Conservation (phyloP, 257 asterid genomes). For the Linderniella brevidens region DNA sequence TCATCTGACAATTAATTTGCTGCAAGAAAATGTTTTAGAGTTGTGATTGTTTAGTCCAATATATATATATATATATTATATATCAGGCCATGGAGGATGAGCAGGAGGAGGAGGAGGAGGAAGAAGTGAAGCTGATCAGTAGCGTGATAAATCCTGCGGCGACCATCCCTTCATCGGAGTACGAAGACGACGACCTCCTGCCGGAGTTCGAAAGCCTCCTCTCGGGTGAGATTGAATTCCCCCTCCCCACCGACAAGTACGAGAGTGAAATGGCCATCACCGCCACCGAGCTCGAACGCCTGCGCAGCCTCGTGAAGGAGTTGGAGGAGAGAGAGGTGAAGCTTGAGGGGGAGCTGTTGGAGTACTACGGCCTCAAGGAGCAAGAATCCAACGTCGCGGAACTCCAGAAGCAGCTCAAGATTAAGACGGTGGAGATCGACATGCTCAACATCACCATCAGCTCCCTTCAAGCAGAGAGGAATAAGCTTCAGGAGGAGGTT, state of each 20-base stretch:
- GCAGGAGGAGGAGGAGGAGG: slow-evolving; percentile 67
- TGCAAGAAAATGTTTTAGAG: neutral
- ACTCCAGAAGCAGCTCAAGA: slow-evolving; percentile 75
- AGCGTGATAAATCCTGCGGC: slow-evolving; percentile 45
- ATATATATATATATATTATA: slow-evolving; percentile 6
- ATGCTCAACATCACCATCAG: slow-evolving; percentile 75
- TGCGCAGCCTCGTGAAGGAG: slow-evolving; percentile 56
- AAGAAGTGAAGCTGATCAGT: slow-evolving; percentile 74
- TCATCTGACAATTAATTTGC: neutral
- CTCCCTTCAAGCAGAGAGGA: slow-evolving; percentile 76
- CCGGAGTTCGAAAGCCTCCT: slow-evolving; percentile 17
- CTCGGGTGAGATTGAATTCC: slow-evolving; percentile 70
- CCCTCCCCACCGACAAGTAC: slow-evolving; percentile 46
- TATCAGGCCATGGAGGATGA: slow-evolving; percentile 21
- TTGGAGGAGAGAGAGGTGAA: slow-evolving; percentile 88
- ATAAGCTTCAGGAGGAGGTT: slow-evolving; percentile 81
- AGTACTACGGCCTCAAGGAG: slow-evolving; percentile 81
- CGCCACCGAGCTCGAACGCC: slow-evolving; percentile 55
- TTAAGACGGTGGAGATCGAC: slow-evolving; percentile 72
- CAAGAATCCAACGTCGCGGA: slow-evolving; percentile 68
- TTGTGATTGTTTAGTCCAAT: neutral
- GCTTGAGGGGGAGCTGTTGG: slow-evolving; percentile 90
- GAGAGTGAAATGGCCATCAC: slow-evolving; percentile 36
- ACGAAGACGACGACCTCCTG: slow-evolving; percentile 12
- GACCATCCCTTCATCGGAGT: slow-evolving; percentile 23